These are phyloP conservation scores for Coprinellus aureogranulatus DNA, from an alignment of 768 basidiomycete genomes.

Conservation along the genomic window DNA sequence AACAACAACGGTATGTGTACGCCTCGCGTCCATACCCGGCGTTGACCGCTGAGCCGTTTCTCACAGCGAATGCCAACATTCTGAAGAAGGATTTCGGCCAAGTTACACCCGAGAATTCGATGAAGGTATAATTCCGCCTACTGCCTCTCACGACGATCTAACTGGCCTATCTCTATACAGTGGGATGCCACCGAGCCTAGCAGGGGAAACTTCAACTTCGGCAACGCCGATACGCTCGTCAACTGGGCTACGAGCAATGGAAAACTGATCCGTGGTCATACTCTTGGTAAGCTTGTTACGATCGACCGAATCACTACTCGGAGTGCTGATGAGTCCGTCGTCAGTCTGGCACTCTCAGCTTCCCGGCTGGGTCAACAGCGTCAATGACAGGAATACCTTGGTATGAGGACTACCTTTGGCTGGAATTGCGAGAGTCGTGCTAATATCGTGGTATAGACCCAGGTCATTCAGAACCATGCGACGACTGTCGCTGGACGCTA, in stretches of 20 bases:
- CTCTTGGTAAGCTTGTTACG: slow-evolving; percentile 23
- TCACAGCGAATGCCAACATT: slow-evolving; percentile 28
- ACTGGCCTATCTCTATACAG: slow-evolving; percentile 10
- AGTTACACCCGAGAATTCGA: slow-evolving; percentile 39
- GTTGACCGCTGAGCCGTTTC: not conserved
- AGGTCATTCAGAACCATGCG: slow-evolving; percentile 48
- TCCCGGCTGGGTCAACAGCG: slow-evolving; percentile 40
- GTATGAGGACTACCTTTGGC: slow-evolving; percentile 15
- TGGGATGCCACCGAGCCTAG: slow-evolving; percentile 39
- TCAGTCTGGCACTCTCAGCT: slow-evolving; percentile 36
- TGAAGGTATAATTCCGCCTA: slow-evolving; percentile 27
- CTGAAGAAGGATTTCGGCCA: slow-evolving; percentile 34
- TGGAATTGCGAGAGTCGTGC: not conserved
- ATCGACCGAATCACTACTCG: too few species aligned
- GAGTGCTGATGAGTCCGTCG: too few species aligned
- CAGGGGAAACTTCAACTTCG: slow-evolving; percentile 32
- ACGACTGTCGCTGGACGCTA: slow-evolving; percentile 43
- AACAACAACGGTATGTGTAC: slow-evolving; percentile 21
- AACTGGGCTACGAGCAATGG: slow-evolving; percentile 40
- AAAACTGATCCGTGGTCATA: slow-evolving; percentile 43
- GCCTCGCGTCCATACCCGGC: not conserved
- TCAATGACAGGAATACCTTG: slow-evolving; percentile 36
- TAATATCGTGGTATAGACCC: slow-evolving; percentile 23
- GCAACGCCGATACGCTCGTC: slow-evolving; percentile 32
- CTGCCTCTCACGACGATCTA: not conserved